Evolutionary conservation across 73 alveolate species (phyloP), one percentile per base, ranked within the genome.

Genomic region (Durusdinium trenchii): DNA sequence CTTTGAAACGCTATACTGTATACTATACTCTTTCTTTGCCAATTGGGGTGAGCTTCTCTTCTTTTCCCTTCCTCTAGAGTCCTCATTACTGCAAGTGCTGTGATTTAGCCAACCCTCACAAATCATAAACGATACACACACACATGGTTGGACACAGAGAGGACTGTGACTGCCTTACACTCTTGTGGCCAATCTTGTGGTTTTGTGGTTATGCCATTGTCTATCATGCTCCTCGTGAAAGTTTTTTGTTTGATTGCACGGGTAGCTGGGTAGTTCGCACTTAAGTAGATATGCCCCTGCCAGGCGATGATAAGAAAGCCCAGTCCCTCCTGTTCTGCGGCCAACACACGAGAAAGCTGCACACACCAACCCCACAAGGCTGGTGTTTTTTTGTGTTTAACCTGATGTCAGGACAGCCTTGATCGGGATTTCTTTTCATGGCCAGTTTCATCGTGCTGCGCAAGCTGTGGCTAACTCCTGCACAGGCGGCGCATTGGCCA

Each of bases 331-430:
- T 69, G 60, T 79, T 94, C 83, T 32, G 36, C 40, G 99, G 99
- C 32, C 89, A 81, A 51, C 99, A 95, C 67, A 95, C 99, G 26
- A 71, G 87, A 38, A 95, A 81, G 83, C 89, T 95, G 30, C 61
- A 67, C 87, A 62, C 94, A 6, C 99, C 95, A 9, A 83, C 95
- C 38, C 95, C 92, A 30, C 83, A 51, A 60, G 94, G 94, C 82
- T 1, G 9, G 50, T 6, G 47, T 16, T 30, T 73, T 48, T 30
- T 67, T 7, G 81, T n/a, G 36, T n/a, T 67, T 7, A 7, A n/a
- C 60, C 54, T 40, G 86, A 76, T 18, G 60, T 12, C 35, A 76
- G 16, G 0, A 51, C 50, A 6, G 60, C 50, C 54, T 6, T n/a
- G 7, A 4, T 35, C 86, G 10, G 57, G 35, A 12, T 35, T 54